Evolutionary conservation across 768 basidiomycete species (phyloP).

Genomic region (Suillus subalutaceus): DNA sequence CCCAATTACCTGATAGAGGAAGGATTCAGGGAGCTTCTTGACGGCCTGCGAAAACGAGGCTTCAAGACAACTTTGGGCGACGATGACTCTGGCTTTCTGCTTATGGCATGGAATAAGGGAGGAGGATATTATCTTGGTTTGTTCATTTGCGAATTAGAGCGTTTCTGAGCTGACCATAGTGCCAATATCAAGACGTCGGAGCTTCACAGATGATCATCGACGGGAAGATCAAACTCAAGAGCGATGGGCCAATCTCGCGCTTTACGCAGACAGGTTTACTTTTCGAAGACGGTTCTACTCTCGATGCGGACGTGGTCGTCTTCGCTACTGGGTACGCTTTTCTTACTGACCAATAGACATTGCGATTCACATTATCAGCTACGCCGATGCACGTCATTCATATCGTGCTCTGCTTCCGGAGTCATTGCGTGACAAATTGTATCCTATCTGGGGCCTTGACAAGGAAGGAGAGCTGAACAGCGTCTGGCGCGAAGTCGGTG

Average conservation of each 20-base stretch:
- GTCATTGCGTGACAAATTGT: conserved; percentile 18
- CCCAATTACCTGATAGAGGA: neutral
- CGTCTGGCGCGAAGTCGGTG: conserved; percentile 50
- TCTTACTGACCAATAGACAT: neutral
- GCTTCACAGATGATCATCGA: conserved; percentile 46
- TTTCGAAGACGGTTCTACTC: conserved; percentile 44
- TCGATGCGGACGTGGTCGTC: conserved; percentile 54
- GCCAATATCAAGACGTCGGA: conserved; percentile 36
- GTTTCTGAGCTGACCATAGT: neutral
- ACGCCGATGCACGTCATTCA: conserved; percentile 6
- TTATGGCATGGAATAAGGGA: conserved; percentile 48
- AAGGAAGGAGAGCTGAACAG: conserved; percentile 33
- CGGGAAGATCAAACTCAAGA: conserved; percentile 51
- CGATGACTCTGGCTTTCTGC: conserved; percentile 52
- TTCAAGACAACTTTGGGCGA: conserved; percentile 57
- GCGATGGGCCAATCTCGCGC: conserved; percentile 42
- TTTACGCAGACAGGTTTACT: conserved; percentile 43
- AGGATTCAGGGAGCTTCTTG: conserved; percentile 47
- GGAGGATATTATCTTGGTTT: conserved; percentile 73
- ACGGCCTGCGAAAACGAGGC: conserved; percentile 57
- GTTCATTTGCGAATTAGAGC: conserved; percentile 5
- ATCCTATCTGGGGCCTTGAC: conserved; percentile 33
- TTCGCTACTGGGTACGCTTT: conserved; percentile 50
- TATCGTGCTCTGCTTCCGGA: conserved; percentile 25
- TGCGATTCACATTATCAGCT: conserved; percentile 18